Conservation (phyloP, 2,329 filamentous ascomycete genomes). For the Fulvia fulva region DNA sequence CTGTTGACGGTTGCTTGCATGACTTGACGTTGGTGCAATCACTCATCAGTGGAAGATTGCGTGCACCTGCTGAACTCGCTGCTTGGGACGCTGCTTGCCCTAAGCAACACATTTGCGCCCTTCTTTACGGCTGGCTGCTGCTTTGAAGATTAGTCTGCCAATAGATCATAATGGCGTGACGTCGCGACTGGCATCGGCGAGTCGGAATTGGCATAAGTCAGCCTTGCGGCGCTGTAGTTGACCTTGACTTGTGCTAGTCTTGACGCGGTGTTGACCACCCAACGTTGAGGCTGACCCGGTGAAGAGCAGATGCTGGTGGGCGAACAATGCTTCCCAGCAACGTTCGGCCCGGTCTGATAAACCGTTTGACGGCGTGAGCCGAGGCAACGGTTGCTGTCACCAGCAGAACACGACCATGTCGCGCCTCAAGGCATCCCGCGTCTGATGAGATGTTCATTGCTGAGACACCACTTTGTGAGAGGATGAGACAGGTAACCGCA, state of each 20-base stretch:
- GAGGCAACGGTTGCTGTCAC: no score
- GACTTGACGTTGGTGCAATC: no score
- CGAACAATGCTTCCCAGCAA: slow-evolving; percentile 2
- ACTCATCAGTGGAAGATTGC: neutral
- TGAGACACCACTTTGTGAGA: neutral
- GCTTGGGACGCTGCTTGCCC: neutral
- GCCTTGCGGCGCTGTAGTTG: neutral
- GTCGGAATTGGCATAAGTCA: neutral
- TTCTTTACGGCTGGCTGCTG: neutral
- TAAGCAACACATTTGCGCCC: neutral
- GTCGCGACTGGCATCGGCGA: neutral
- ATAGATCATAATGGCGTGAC: neutral
- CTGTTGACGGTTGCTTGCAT: neutral
- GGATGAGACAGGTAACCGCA: neutral
- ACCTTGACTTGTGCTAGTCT: neutral
- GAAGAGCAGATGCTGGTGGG: slow-evolving; percentile 5
- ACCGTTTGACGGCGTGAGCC: neutral
- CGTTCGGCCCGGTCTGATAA: neutral
- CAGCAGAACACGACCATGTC: slow-evolving; percentile 3
- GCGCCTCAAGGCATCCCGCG: neutral
- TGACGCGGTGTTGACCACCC: neutral
- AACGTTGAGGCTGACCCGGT: neutral
- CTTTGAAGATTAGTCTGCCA: neutral
- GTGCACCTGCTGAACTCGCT: neutral
- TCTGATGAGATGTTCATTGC: neutral